These are phyloP conservation scores for Pseudoperonospora humuli DNA, from an alignment of 352 stramenopile species.

Conservation along the genomic window DNA sequence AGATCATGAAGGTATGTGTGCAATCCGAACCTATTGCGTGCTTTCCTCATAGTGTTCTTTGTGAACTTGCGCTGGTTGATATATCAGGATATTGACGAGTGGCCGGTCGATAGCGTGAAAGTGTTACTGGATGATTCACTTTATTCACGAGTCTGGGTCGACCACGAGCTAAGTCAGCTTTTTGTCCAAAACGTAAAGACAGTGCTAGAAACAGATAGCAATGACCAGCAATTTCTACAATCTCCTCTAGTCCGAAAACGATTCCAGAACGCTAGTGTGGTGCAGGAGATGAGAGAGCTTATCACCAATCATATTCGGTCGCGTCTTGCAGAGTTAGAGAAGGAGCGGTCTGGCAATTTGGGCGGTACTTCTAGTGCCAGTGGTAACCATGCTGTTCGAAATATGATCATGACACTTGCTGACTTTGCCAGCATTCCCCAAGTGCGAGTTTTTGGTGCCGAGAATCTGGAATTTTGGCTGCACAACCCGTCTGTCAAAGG, in stretches of 20 bases:
- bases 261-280: conserved; percentile 34
- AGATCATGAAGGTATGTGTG: conserved; percentile 47
- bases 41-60: neutral
- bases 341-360: conserved; percentile 33
- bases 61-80: neutral
- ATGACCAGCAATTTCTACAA: conserved; percentile 8
- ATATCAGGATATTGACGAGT: conserved; percentile 35
- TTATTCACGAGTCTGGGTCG: conserved; percentile 72
- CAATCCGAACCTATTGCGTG: neutral
- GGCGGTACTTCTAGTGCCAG: conserved; percentile 16
- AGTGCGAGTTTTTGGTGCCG: conserved; percentile 52
- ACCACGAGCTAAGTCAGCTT: conserved; percentile 67
- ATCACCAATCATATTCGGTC: conserved; percentile 63
- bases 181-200: conserved; percentile 82
- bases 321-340: conserved; percentile 58
- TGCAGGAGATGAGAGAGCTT: conserved; percentile 48
- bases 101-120: conserved; percentile 78
- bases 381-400: conserved; percentile 49
- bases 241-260: conserved; percentile 36
- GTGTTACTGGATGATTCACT: conserved; percentile 84
- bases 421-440: conserved; percentile 59
- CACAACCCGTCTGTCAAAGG: conserved; percentile 75
- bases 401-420: conserved; percentile 67
- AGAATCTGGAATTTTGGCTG: conserved; percentile 73
- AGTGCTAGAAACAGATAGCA: conserved; percentile 27